Conservation (phyloP, 2,329 filamentous ascomycete species). For the Aspergillus fischeri region DNA sequence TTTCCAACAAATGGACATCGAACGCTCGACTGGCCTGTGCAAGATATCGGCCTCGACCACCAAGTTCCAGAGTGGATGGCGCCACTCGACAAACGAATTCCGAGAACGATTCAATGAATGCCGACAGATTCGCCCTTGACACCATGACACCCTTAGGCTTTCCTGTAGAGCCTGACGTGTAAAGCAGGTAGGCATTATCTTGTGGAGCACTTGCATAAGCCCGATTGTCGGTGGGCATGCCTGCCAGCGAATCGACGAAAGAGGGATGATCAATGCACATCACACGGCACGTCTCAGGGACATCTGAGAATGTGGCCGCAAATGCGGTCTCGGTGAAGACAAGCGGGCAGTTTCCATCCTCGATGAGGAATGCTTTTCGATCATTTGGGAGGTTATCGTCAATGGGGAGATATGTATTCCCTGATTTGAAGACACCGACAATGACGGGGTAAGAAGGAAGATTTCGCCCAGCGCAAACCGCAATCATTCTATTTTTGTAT, state of each 20-base stretch:
- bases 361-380: slow-evolving; percentile 25
- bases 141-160: slow-evolving; percentile 97
- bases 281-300: slow-evolving; percentile 17
- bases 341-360: slow-evolving; percentile 26
- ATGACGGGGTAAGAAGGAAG: slow-evolving; percentile 27
- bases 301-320: slow-evolving; percentile 12
- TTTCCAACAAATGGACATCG: slow-evolving; percentile 28
- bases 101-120: slow-evolving; percentile 27
- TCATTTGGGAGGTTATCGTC: slow-evolving; percentile 28
- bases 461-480: slow-evolving; percentile 24
- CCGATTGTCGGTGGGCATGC: slow-evolving; percentile 14
- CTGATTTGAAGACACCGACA: slow-evolving; percentile 30
- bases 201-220: slow-evolving; percentile 14
- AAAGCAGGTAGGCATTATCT: slow-evolving; percentile 56
- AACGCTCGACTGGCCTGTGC: slow-evolving; percentile 32
- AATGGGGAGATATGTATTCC: slow-evolving; percentile 34
- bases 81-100: slow-evolving; percentile 23
- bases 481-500: slow-evolving; percentile 23
- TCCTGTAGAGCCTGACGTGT: slow-evolving; percentile 90
- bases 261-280: slow-evolving; percentile 19
- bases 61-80: slow-evolving; percentile 20
- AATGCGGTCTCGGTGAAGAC: slow-evolving; percentile 25
- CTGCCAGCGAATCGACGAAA: slow-evolving; percentile 11
- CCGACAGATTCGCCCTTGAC: slow-evolving; percentile 51
- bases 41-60: slow-evolving; percentile 28